Percentiles rank a stretch among this genome's conserved stretches.
phyloP scores from a whole-genome alignment of 2,329 filamentous ascomycete genomes.

The Hypomyces perniciosus region DNA sequence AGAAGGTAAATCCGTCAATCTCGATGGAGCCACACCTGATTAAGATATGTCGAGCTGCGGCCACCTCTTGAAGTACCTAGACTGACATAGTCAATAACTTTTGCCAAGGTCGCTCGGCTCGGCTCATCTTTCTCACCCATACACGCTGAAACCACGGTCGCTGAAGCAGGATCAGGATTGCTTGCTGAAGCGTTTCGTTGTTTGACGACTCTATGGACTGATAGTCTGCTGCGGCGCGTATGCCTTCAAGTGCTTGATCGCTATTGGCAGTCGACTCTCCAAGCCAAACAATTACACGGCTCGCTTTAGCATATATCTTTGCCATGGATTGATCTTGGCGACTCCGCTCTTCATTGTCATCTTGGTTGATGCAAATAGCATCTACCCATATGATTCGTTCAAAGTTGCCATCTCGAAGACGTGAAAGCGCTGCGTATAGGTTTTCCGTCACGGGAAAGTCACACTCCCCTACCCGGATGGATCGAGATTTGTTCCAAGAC shows the following conservation, averaged over 20 bases:
- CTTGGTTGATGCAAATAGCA: constrained; percentile 10
- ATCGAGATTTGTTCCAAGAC: background rate
- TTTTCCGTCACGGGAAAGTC: constrained; percentile 5
- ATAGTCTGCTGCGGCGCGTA: constrained; percentile 5
- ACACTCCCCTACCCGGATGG: background rate
- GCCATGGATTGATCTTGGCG: constrained; percentile 7
- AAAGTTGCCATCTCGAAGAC: background rate
- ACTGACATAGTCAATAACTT: background rate
- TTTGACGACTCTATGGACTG: no score
- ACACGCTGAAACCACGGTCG: constrained; percentile 8
- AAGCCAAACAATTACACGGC: constrained; percentile 8
- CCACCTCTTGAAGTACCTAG: constrained; percentile 13
- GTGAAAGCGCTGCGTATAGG: constrained; percentile 1
- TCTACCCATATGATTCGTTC: constrained; percentile 11
- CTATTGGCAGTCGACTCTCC: background rate
- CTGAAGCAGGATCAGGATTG: background rate
- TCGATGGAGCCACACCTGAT: constrained; percentile 5
- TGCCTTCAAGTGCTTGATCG: background rate
- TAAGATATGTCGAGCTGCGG: constrained; percentile 11
- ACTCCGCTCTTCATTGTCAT: constrained; percentile 1
- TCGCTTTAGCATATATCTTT: constrained; percentile 10
- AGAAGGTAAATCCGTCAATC: constrained; percentile 12
- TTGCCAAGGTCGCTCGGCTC: background rate
- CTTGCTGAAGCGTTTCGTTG: background rate
- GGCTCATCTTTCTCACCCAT: background rate